Conservation (phyloP, 306 rosid genomes). For the Glycine tomentella region DNA sequence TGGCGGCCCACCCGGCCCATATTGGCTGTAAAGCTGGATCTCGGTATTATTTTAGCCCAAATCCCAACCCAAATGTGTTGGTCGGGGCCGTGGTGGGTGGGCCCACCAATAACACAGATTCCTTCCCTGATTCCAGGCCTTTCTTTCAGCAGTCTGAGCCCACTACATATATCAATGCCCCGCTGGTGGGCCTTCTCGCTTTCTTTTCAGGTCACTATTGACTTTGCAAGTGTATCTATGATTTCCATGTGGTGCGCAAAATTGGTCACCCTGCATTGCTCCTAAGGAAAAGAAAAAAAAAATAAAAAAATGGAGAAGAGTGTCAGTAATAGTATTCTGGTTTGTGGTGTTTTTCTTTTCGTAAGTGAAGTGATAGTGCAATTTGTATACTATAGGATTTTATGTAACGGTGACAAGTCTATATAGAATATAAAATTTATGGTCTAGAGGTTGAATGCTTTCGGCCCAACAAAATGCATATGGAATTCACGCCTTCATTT, state of each 20-base stretch:
- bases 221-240: conserved; percentile 34
- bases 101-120: conserved; percentile 77
- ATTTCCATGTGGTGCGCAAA: conserved; percentile 55
- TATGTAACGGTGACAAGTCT: conserved; percentile 41
- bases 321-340: conserved; percentile 36
- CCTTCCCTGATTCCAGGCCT: conserved; percentile 92
- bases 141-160: conserved; percentile 91
- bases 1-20: conserved; percentile 73
- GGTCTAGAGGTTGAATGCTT: not conserved
- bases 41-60: conserved; percentile 65
- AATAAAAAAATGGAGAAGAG: conserved; percentile 11
- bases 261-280: conserved; percentile 54
- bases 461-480: not conserved
- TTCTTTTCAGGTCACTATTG: conserved; percentile 83
- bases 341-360: conserved; percentile 32
- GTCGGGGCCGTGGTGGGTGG: conserved; percentile 95
- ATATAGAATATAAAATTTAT: conserved; percentile 11
- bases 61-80: conserved; percentile 77
- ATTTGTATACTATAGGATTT: conserved; percentile 35
- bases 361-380: conserved; percentile 41
- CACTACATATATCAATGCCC: conserved; percentile 90
- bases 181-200: conserved; percentile 86
- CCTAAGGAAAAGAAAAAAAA: not conserved
- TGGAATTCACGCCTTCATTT: not conserved
- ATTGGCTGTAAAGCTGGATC: conserved; percentile 92